These are phyloP conservation scores for Lachancea meyersii DNA, from an alignment of 805 yeast genomes.

Conservation along the genomic window DNA sequence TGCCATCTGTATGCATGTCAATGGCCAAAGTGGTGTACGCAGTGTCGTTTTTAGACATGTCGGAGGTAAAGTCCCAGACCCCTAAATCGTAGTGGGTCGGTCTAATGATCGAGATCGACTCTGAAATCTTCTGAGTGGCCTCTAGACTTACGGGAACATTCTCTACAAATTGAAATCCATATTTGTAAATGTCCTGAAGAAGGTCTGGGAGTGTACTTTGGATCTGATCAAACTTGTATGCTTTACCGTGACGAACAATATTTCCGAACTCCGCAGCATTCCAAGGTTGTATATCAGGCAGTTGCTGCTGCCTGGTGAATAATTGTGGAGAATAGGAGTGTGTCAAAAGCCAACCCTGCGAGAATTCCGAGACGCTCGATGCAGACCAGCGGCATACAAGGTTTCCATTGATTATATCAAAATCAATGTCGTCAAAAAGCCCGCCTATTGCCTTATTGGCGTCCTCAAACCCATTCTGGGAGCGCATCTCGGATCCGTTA, in stretches of 20 bases:
- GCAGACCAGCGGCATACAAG: constrained; percentile 8
- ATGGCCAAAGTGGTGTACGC: constrained; percentile 66
- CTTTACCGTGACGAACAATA: background rate
- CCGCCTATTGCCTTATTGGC: constrained; percentile 1
- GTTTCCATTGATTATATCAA: background rate
- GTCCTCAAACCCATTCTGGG: constrained; percentile 1
- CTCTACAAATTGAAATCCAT: constrained; percentile 58
- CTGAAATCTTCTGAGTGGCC: constrained; percentile 51
- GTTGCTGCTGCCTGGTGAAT: background rate
- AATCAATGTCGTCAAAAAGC: background rate
- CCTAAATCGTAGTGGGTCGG: constrained; percentile 70
- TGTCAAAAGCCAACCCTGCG: constrained; percentile 7
- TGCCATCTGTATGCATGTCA: constrained; percentile 64
- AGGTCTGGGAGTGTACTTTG: background rate
- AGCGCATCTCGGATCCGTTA: constrained; percentile 16
- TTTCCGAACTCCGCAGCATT: constrained; percentile 6
- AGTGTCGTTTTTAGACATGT: constrained; percentile 59
- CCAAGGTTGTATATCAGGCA: constrained; percentile 9
- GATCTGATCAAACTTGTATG: constrained; percentile 3
- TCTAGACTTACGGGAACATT: constrained; percentile 56
- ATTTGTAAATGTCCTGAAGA: constrained; percentile 14
- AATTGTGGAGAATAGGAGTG: constrained; percentile 10
- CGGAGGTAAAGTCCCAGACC: constrained; percentile 72
- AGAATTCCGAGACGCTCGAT: constrained; percentile 9
- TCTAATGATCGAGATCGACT: constrained; percentile 51